Base-by-base conservation (phyloP, 345 rosid genomes). In the Aquilaria yunnanensis region DNA sequence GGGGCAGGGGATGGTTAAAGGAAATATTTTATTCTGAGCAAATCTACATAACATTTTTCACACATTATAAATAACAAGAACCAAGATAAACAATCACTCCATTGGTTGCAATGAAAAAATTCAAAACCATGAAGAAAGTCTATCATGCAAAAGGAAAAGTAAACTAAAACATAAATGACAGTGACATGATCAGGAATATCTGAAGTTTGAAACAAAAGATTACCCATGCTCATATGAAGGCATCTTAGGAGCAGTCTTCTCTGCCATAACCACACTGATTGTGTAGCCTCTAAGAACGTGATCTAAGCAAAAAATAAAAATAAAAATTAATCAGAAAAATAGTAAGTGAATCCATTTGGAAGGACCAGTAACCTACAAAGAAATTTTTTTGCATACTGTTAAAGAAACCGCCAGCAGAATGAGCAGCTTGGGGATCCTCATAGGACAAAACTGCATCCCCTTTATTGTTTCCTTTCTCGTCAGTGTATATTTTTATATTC, bases 371-470 rank as follows among this genome's bases (percentile, higher is more conserved):
- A 8, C 49, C 57, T 46, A 49, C 10, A 14, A 55, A 59, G 52
- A 23, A 46, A 72, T 53, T 62, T 62, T 48, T 14, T 41, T 7
- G 31, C 43, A 37, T 81, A 95, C 97, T 77, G 67, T 91, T 82
- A 73, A 75, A 95, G 80, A 90, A 95, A 51, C 86, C 84, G 47
- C 97, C 92, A n/a, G 97, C 92, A 56, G 96, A 81, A 71, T 95
- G 96, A 45, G 97, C 96, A 69, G 96, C 96, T 30, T 84, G 83
- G 51, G 99, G 99, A 75, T 95, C 99, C 76, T 95, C 96, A 74
- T 95, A 95, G 14, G 97, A 69, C 68, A 95, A 80, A 68, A 82
- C 83, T 23, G 88, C 99, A 75, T 91, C 99, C 2, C 96, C 97
- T 80, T 95, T 91, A 76, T 78, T 74, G 70, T 89, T 89, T 60